Base-by-base conservation (phyloP, 2,329 filamentous ascomycete genomes). In the Endocalyx cinctus region DNA sequence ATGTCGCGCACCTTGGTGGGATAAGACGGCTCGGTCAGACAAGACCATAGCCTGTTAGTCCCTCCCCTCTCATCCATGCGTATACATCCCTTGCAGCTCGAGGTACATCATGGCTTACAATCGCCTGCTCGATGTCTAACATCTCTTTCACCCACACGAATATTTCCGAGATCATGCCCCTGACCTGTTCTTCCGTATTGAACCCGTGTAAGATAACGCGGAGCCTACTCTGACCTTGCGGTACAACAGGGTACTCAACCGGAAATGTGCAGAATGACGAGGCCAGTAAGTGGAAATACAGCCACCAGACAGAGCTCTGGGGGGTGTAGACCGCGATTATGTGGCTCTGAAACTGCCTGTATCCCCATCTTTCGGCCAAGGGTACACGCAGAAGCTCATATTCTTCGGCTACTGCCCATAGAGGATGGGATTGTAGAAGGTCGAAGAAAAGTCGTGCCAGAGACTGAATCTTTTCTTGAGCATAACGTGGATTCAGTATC, bases 161-260 rank as follows among this genome's bases (percentile, higher is more conserved):
- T 13, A 64, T 47, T 4, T 49, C 39, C 14, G 32, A 15, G 2
- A 59, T 48, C 4, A 66, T 51, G 10, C 23, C 45, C 19, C 53
- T 35, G 5, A 66, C 45, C 30, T 69, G 46, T 1, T 43, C 50
- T 11, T 48, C 37, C 3, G 60, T 66, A 32, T 67, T 66, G 6
- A 48, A 51, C 3, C 62, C 63, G 40, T 69, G 63, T 18, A 69
- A 40, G 13, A 60, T 56, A 2, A 69, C 38, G 15, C 62, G 51
- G 5, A 69, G 46, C n/a, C 66, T 51, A 29, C 51, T 51, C 15
- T 56, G 50, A 0, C 63, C 62, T 26, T 50, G 45, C 2, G 63
- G 62, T 4, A 69, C 65, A 5, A 59, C 59, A 2, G 64, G 66
- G 30, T 55, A 51, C 8, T 57, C 56, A 2, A 69, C 54, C 1